These are phyloP conservation scores for Mycena haematopus DNA, from an alignment of 768 basidiomycete genomes.

Conservation along the genomic window DNA sequence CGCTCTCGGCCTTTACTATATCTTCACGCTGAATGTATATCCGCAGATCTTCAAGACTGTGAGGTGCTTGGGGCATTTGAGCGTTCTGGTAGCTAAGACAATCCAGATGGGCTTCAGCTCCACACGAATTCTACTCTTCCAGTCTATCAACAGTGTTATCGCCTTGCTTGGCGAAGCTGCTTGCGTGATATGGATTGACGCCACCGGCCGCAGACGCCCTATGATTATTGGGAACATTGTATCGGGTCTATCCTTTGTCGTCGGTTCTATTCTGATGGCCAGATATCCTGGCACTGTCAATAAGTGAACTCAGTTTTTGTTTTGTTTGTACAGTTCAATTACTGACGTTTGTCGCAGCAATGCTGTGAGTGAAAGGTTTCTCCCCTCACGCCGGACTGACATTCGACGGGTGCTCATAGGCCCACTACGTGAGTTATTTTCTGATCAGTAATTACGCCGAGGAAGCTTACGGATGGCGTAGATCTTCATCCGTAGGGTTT, in stretches of 20 bases:
- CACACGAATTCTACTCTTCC: constrained; percentile 54
- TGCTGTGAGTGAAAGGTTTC: constrained; percentile 38
- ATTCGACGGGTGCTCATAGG: constrained; percentile 29
- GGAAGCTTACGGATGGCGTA: constrained; percentile 17
- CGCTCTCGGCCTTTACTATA: background rate
- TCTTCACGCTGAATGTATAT: background rate
- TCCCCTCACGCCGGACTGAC: background rate
- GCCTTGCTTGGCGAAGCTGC: constrained; percentile 57
- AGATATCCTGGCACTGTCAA: constrained; percentile 50
- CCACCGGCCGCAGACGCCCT: constrained; percentile 45
- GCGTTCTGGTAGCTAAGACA: background rate
- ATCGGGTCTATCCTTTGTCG: constrained; percentile 49
- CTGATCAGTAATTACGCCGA: background rate
- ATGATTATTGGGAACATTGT: constrained; percentile 50
- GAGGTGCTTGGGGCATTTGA: constrained; percentile 15
- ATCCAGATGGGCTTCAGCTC: constrained; percentile 51
- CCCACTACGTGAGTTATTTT: constrained; percentile 43
- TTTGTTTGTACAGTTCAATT: background rate
- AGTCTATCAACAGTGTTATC: constrained; percentile 60
- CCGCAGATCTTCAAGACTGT: constrained; percentile 45
- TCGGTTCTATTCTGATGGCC: constrained; percentile 52
- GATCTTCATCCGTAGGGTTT: constrained; percentile 49
- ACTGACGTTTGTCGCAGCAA: constrained; percentile 33
- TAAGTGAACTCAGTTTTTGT: constrained; percentile 38
- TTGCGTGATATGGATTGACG: constrained; percentile 53